A percentile compares a stretch with the other conserved stretches of the same genome.
phyloP scores from a whole-genome alignment of 192 early-diverging fungal genomes.

The Rhizophagus sp. region DNA sequence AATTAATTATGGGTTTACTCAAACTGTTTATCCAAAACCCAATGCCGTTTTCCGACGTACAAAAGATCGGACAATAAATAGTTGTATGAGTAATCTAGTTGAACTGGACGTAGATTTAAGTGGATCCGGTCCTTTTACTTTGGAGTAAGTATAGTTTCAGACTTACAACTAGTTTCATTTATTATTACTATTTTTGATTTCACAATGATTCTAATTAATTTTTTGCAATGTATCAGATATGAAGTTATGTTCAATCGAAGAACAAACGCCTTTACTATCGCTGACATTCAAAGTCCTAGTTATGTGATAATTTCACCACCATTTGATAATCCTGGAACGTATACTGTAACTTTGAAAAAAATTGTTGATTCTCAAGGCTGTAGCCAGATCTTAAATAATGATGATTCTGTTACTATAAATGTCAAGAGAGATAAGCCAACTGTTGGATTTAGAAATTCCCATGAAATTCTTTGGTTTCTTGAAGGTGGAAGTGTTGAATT shows the following conservation, averaged over 20 bases:
- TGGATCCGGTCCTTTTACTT: constrained; percentile 40
- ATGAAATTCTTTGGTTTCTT: constrained; percentile 28
- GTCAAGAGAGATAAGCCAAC: constrained; percentile 47
- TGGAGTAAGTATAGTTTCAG: constrained; percentile 32
- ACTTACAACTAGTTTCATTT: not conserved
- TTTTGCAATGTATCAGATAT: constrained; percentile 7
- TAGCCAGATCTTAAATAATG: constrained; percentile 36
- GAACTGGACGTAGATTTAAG: constrained; percentile 38
- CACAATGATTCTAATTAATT: too few relatives aligned
- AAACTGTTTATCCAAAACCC: constrained; percentile 49
- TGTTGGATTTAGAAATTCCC: constrained; percentile 36
- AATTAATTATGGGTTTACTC: constrained; percentile 31
- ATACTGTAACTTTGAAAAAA: constrained; percentile 44
- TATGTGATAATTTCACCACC: constrained; percentile 39
- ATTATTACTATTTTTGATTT: not conserved
- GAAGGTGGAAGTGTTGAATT: constrained; percentile 37
- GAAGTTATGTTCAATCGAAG: constrained; percentile 35
- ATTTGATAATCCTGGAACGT: constrained; percentile 36
- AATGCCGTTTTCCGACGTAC: constrained; percentile 35
- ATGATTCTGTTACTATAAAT: constrained; percentile 41
- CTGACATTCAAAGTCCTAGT: constrained; percentile 30
- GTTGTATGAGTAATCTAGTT: constrained; percentile 42
- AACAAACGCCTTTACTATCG: constrained; percentile 27
- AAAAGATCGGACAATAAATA: constrained; percentile 20
- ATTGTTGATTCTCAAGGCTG: constrained; percentile 43